phyloP scores from a whole-genome alignment of 176 grass and related monocot genomes.

The Carex kokanica region DNA sequence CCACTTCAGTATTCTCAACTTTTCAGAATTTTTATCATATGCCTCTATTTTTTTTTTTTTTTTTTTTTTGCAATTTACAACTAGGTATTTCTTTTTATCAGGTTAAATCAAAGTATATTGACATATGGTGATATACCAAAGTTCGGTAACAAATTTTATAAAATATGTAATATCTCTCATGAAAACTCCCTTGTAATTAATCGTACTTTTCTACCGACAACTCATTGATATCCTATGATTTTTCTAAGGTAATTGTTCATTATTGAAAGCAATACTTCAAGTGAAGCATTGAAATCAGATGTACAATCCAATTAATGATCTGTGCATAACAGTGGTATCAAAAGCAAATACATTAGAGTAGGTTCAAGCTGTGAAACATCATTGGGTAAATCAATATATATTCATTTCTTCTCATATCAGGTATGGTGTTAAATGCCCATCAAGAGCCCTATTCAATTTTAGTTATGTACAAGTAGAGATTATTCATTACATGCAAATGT shows the following conservation, averaged over 20 bases:
- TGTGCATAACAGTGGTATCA: background rate
- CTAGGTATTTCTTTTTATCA: background rate
- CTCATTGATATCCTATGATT: background rate
- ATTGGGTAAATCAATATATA: background rate
- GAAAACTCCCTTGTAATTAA: background rate
- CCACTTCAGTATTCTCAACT: background rate
- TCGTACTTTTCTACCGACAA: background rate
- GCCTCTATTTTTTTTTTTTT: background rate
- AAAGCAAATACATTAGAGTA: background rate
- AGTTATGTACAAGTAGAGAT: constrained; percentile 4
- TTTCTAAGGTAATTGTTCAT: background rate
- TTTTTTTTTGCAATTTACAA: background rate
- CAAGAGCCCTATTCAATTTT: constrained; percentile 18
- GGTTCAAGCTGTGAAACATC: background rate
- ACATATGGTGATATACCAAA: background rate
- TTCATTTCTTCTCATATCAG: background rate
- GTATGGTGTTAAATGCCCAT: background rate
- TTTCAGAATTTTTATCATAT: background rate
- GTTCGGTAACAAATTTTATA: background rate
- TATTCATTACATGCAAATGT: constrained; percentile 10
- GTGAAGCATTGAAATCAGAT: background rate
- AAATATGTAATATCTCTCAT: background rate
- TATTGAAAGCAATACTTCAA: background rate
- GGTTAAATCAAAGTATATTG: background rate
- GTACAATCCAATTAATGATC: constrained; percentile 6